These are phyloP conservation scores for Ceratocystis lukuohia DNA, from an alignment of 2,329 filamentous ascomycete genomes.

Conservation along the genomic window DNA sequence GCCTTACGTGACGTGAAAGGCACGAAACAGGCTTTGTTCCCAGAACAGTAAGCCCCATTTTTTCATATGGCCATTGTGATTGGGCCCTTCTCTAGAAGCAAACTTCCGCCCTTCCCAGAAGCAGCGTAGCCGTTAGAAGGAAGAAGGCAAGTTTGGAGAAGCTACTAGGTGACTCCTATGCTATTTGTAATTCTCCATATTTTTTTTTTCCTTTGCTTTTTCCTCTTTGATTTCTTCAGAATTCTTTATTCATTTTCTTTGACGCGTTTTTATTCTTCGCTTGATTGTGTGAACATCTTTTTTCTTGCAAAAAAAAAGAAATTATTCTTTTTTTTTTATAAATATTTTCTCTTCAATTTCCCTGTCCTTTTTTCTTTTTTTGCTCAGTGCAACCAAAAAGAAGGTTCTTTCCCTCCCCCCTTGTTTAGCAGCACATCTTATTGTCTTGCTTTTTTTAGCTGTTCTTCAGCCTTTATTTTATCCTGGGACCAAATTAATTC, in stretches of 20 bases:
- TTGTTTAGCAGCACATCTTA: background rate
- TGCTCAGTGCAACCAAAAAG: background rate
- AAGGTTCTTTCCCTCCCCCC: background rate
- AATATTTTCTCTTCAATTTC: background rate
- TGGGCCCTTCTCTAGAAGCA: background rate
- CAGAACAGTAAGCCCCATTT: background rate
- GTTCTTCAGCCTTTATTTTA: constrained; percentile 2
- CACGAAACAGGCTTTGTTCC: background rate
- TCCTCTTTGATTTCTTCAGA: background rate
- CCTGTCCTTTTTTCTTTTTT: background rate
- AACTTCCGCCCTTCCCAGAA: too few species aligned
- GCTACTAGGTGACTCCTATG: too few species aligned
- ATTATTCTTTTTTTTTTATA: background rate
- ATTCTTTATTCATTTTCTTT: background rate
- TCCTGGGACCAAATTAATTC: background rate
- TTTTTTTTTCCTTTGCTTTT: background rate
- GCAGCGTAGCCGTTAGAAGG: too few species aligned
- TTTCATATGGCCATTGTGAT: background rate
- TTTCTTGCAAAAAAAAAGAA: background rate
- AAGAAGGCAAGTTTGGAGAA: too few species aligned
- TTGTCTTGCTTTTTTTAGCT: background rate
- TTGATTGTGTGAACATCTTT: background rate
- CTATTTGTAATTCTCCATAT: background rate
- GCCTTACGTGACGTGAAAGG: too few species aligned
- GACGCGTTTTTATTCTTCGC: background rate